Evolutionary conservation across 495 filamentous ascomycete species (phyloP), one percentile per base, ranked within the genome.

Genomic region (Lasiosphaeria miniovina): DNA sequence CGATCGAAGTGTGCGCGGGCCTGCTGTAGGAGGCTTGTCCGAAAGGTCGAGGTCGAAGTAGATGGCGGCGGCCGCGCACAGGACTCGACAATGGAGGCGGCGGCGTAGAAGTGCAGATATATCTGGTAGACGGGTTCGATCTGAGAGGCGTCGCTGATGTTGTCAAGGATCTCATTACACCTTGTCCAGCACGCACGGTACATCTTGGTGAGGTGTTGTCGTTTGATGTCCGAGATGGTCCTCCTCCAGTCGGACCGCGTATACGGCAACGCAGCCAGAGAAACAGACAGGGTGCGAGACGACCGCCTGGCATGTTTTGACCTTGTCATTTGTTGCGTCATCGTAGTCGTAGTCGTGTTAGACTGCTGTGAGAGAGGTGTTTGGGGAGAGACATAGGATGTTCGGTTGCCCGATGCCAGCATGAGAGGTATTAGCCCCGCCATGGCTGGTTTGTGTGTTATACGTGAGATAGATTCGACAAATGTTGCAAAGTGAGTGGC

Each of bases 21-120:
- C 63, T 80, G 73, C 48, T 76, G 69, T 8, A 82, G 75, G 1
- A 82, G 65, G 55, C 66, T 77, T 45, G 72, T 70, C 35, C 80
- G 76, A 45, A 74, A 72, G 15, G 71, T 64, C 3, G 78, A 77
- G 48, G 68, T 72, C 10, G 68, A 65, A 5, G 43, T 46, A 14
- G 41, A 36, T 2, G 77, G 76, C 8, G 82, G 70, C 14, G 78
- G 70, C 24, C 74, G 73, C n/a, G 80, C 80, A 49, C 75, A 80
- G 43, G 77, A 72, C 62, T 84, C 81, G 49, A 51, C 36, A n/a
- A 81, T 70, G 4, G 78, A 80, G 14, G 75, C 75, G 2, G 81
- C 81, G 7, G 79, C 79, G 53, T 80, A 82, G 64, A 83, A 84
- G 55, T 77, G 77, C 5, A 84, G 66, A 58, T 83, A 82, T 49